A percentile compares a stretch with the other conserved stretches of the same genome.
Evolutionary conservation across 345 rosid species (phyloP).

Genomic region (Lumnitzera littorea): DNA sequence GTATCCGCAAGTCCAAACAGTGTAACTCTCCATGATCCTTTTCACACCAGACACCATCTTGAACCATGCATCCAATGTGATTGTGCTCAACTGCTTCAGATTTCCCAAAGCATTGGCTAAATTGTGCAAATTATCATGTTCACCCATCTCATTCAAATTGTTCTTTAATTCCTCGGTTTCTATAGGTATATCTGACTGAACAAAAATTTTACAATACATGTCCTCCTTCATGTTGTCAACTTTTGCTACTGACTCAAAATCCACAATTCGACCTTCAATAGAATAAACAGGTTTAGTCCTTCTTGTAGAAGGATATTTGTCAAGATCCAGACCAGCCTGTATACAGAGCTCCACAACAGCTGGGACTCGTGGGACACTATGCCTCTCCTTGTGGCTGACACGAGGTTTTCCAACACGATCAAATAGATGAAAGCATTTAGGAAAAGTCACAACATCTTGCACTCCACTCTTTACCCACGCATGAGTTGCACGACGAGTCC

Average conservation of each 20-base stretch:
- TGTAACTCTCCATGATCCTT: conserved; percentile 55
- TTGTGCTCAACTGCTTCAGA: conserved; percentile 34
- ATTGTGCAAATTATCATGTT: conserved; percentile 2
- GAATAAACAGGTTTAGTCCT: conserved; percentile 79
- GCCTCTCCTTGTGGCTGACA: conserved; percentile 60
- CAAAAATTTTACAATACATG: neutral
- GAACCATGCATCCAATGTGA: conserved; percentile 58
- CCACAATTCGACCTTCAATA: conserved; percentile 82
- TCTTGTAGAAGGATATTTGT: conserved; percentile 55
- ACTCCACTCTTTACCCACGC: conserved; percentile 70
- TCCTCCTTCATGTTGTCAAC: conserved; percentile 11
- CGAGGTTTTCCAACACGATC: conserved; percentile 86
- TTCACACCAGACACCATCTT: conserved; percentile 59
- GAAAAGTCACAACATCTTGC: conserved; percentile 46
- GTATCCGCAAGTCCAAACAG: conserved; percentile 72
- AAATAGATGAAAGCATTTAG: conserved; percentile 69
- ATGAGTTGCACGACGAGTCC: conserved; percentile 59
- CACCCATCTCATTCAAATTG: too few relatives aligned
- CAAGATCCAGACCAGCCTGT: conserved; percentile 74
- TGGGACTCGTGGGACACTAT: conserved; percentile 37
- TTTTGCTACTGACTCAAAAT: conserved; percentile 42
- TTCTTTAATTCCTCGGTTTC: conserved; percentile 7
- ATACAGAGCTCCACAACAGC: conserved; percentile 79
- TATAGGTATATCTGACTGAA: conserved; percentile 2
- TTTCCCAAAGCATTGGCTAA: conserved; percentile 11